Base-by-base conservation (phyloP, 148 eudicot genomes). In the Pouteria glomerata region DNA sequence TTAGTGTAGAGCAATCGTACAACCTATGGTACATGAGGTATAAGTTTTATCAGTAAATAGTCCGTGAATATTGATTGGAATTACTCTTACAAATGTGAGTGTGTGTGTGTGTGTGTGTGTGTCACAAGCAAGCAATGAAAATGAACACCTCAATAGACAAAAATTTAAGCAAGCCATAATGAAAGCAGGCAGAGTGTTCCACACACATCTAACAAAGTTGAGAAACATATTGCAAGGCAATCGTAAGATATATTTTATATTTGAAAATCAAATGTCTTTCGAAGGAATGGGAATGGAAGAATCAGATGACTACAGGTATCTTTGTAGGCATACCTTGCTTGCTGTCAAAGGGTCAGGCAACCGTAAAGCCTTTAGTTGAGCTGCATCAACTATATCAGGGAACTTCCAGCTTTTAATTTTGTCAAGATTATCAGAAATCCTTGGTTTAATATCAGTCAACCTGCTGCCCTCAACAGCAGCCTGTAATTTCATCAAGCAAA, bases 311-410 rank as follows among this genome's bases (percentile, higher is more conserved):
- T 57, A 58, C 44, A 71, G n/a, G 47, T 19, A 71, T 50, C 23
- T 27, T 45, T 30, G 10, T 47, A 8, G 23, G 73, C 74, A 74
- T 73, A 74, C 85, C 80, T 82, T 82, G 76, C 79, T 78, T 42
- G 79, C 76, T 45, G 79, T 33, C 62, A 74, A 68, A 53, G 81
- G 67, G n/a, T 82, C 85, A 27, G 81, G 81, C 71, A 82, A 68
- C 58, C 67, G 56, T 57, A 82, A 70, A 51, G 85, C 70, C 79
- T 68, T 82, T 15, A 82, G 81, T 48, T 82, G 81, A 66, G 74
- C 26, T 16, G 81, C 3, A 15, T 82, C 79, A 23, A 78, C 72
- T 23, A 82, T 78, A 48, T 82, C 85, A 56, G 85, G 76, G 34
- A 30, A 75, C 56, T 78, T 82, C 81, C 79, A 78, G 71, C 71